Evolutionary conservation across 352 stramenopile genomes (phyloP), one percentile per base, ranked within the genome.

Genomic region (Aphanomyces invadans): DNA sequence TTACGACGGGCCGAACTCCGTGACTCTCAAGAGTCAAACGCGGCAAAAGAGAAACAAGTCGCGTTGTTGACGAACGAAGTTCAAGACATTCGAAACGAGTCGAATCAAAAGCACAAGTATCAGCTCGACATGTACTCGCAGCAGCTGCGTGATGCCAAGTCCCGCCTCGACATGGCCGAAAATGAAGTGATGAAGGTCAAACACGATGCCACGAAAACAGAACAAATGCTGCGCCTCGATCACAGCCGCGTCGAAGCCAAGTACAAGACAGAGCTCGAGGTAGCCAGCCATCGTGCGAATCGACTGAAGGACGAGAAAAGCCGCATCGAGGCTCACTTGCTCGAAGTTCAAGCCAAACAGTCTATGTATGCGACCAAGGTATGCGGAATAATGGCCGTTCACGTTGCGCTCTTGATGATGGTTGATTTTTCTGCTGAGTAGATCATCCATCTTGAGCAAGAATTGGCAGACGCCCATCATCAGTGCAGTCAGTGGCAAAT

Each of bases 241-340:
- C 33, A 52, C 17, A 45, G 31, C 17, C 55, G 55, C 39, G 52
- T 64, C 33, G 55, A 64, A 10, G 31, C 32, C 5, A 45, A 46
- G 31, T 51, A 51, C 55, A 65, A 51, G 78, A 87, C 44, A 72
- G 79, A 28, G 80, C 86, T 52, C 70, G 80, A n/a, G 71, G 70
- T 11, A 77, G 86, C 74, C 73, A 81, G 29, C 73, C 76, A 2
- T 54, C 63, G 79, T 31, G 55, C 82, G 0, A 69, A 71, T 31
- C 69, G 74, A 7, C 63, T 89, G 21, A 87, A 88, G 54, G 82
- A 91, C n/a, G 82, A 91, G 36, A 78, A 80, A 9, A 70, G 61
- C 25, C 73, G 75, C 1, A 51, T 74, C 10, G 82, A 91, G 57
- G 77, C 76, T 28, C 70, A 70, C 25, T 73, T 75, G 0, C 75